Evolutionary conservation across 148 eudicot species (phyloP), one percentile per base, ranked within the genome.

Genomic region (Silene uniflora): DNA sequence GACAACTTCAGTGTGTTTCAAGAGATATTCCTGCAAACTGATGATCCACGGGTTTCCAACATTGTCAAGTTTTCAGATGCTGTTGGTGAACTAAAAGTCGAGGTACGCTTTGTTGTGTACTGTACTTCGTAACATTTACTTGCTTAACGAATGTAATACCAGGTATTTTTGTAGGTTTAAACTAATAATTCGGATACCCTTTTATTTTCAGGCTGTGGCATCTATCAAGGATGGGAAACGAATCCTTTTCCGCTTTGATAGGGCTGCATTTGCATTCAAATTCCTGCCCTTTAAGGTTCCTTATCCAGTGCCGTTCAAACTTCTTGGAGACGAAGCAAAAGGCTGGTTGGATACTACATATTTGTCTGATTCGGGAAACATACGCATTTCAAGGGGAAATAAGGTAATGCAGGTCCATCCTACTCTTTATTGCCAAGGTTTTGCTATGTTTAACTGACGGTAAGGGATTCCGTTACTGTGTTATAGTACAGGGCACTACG

Each of bases 281-380:
- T 90, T 95, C 77, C 82, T 95, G 25, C 99, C 99, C 12, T 95
- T 95, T 77, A 95, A 91, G 85, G 88, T 95, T 76, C 99, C 99
- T 9, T 95, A 95, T 83, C 99, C 99, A 24, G 99, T 95, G 27
- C 99, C 99, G 54, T 95, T 95, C 78, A 88, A 80, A 75, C 98
- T 95, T 83, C 92, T 95, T 29, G 97, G 99, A 68, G 99, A 95
- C 68, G 97, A 95, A 83, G 99, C 99, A 25, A 92, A 92, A 80
- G 99, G 99, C 47, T 95, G 99, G 99, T 84, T 95, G 76, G 98
- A 95, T 78, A 95, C 99, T n/a, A 92, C 98, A 22, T 95, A 95
- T 80, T 86, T 95, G 85, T 95, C 99, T 21, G 79, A 73, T 81
- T 90, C 93, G n/a, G 99, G 99, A 76, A 92, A 91, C 75, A 76